Evolutionary conservation across 306 rosid species (phyloP).

Genomic region (Quercus parvula): DNA sequence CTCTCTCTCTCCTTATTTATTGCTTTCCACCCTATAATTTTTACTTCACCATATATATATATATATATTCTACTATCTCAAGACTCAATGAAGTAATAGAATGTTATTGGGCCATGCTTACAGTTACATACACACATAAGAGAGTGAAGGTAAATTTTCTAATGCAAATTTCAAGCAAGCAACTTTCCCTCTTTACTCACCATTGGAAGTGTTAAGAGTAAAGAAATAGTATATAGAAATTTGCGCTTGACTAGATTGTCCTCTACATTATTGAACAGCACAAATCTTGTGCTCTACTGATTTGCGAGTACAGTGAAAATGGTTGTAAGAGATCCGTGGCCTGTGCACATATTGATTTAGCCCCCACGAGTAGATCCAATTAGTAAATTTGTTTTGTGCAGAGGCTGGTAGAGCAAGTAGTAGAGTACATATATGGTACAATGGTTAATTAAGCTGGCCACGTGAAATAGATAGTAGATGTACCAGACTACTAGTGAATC

Average conservation of each 20-base stretch:
- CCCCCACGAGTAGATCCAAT: too few relatives aligned
- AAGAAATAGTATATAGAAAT: background rate
- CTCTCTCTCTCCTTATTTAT: too few relatives aligned
- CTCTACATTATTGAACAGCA: background rate
- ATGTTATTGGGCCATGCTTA: too few relatives aligned
- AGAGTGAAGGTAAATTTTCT: background rate
- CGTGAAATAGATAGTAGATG: background rate
- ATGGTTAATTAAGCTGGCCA: background rate
- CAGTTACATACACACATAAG: too few relatives aligned
- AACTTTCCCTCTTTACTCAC: background rate
- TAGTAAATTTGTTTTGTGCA: background rate
- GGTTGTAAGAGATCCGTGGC: too few relatives aligned
- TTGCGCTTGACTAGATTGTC: background rate
- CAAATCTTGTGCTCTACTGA: background rate
- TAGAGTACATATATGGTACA: background rate
- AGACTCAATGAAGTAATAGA: too few relatives aligned
- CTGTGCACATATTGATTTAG: too few relatives aligned
- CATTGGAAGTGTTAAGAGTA: too few relatives aligned
- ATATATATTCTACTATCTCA: too few relatives aligned
- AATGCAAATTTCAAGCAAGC: background rate
- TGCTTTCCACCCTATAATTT: too few relatives aligned
- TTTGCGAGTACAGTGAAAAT: background rate
- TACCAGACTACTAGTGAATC: too few relatives aligned
- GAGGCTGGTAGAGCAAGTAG: background rate
- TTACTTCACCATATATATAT: too few relatives aligned